Evolutionary conservation across 2,329 filamentous ascomycete species (phyloP), one percentile per base, ranked within the genome.

Genomic region (Aspergillus sp.): DNA sequence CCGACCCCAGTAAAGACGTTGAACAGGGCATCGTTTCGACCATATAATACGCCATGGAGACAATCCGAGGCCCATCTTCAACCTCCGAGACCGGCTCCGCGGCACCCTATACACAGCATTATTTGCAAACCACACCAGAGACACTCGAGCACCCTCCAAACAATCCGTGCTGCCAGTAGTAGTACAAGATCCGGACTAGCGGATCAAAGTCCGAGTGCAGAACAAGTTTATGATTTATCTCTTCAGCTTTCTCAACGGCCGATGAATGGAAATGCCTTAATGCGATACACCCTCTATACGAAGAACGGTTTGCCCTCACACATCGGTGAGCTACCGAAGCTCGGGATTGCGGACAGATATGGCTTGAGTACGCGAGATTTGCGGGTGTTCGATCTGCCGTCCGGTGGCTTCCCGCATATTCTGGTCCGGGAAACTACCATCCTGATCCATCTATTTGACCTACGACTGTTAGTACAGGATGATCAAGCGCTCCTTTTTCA

Each of bases 401-500:
- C 65, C 0, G 56, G 60, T 29, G 60, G 63, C 2, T 55, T 64
- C 29, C 64, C 65, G 3, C 62, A 67, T 46, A 57, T 67, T 29
- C 48, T 68, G 12, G 53, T 68, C 29, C 57, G 65, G 5, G 60
- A 60, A 1, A 51, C 44, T 2, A 60, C 63, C 3, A 61, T 68
- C 32, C 52, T 68, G 4, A 32, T 32, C 26, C 63, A 66, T 45
- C 52, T 68, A 27, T 67, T 68, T 47, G 59, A 60, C 42, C 48
- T 68, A 29, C 63, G 66, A n/a, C 55, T 68, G 28, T 48, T 68
- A 5, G 55, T 68, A 26, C 59, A 66, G 44, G 52, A 58, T 1
- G 58, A 66, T 45, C 56, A 57, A 29, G 55, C 60, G 1, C 52
- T 66, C 5, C 49, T 67, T 2, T 58, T 68, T 42, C 53, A 60